These are phyloP conservation scores for Taphrina populina DNA, from an alignment of 1,139 yeast species.

Conservation along the genomic window DNA sequence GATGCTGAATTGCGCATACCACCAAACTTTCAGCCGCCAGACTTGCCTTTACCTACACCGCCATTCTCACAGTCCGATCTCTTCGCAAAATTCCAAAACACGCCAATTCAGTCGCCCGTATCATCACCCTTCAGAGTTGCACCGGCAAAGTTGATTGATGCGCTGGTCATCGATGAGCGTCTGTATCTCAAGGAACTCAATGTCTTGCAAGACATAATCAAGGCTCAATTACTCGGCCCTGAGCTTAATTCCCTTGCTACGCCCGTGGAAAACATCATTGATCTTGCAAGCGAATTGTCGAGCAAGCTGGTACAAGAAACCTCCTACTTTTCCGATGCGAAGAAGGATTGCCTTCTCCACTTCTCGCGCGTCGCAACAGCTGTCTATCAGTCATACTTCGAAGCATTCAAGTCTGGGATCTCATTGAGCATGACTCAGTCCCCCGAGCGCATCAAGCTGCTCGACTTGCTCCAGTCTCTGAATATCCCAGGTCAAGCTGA, in stretches of 20 bases:
- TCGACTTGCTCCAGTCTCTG: conserved; percentile 1
- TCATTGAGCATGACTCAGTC: conserved; percentile 6
- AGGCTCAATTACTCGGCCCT: conserved; percentile 2
- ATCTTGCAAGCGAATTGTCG: conserved; percentile 11
- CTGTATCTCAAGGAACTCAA: conserved; percentile 13
- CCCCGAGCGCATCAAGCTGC: conserved; percentile 10
- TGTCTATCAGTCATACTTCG: conserved; percentile 15
- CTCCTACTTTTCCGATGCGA: conserved; percentile 21
- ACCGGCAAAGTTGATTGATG: conserved; percentile 18
- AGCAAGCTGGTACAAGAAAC: conserved; percentile 1
- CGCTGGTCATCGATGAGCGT: conserved; percentile 21
- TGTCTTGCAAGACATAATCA: conserved; percentile 1
- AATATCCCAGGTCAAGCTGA: conserved; percentile 13
- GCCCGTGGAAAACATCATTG: conserved; percentile 11
- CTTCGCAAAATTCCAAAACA: conserved; percentile 2
- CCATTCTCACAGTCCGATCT: conserved; percentile 14
- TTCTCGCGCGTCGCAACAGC: conserved; percentile 14
- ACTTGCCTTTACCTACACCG: conserved; percentile 18
- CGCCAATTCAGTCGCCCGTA: conserved; percentile 22
- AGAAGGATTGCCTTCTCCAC: conserved; percentile 25
- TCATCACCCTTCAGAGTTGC: conserved; percentile 21
- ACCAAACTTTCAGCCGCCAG: conserved; percentile 27
- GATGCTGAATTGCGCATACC: too few species aligned
- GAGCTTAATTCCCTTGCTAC: conserved; percentile 4
- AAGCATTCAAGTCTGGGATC: conserved; percentile 13